Base-by-base conservation (phyloP, 2,329 filamentous ascomycete species). In the Hypoxylon sp. region DNA sequence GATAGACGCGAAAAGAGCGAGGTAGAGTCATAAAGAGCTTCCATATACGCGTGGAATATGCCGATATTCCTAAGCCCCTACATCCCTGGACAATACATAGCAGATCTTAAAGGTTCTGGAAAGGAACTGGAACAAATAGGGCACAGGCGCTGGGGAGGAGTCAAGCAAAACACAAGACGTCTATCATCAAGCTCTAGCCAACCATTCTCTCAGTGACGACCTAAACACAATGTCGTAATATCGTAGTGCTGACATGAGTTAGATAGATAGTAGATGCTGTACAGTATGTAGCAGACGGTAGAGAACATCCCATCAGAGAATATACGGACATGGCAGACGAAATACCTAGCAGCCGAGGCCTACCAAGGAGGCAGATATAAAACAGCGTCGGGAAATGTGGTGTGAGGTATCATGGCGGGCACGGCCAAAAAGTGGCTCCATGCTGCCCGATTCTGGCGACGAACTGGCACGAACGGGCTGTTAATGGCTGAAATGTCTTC, bases 401-500 rank as follows among this genome's bases (percentile, higher is more conserved):
- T 38, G 40, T 40, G 57, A 60, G 61, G 58, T 58, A 51, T 58
- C 58, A 63, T 51, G 52, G 57, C 57, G 50, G 60, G 42, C 60
- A 58, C 61, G 61, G 50, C 58, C 38, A 13, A 53, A 58, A 52
- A 58, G 60, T 63, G 60, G 57, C 55, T 48, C 55, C 57, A 55
- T 56, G 31, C 55, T 38, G 21, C 48, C 43, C 35, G 37, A 20
- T 43, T n/a, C n/a, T n/a, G n/a, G n/a, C n/a, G n/a, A n/a, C n/a
- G n/a, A n/a, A n/a, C 31, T 35, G n/a, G 43, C 23, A 55, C 45
- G 26, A 31, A 51, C 33, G 55, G 17, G 40, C 20, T 46, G 10
- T 24, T 43, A 60, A 45, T 57, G 55, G 50, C 38, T 48, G 42
- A 38, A 41, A 58, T 29, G 50, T 47, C 48, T 40, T 60, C 51